Percentiles rank a stretch among this genome's conserved stretches.
Evolutionary conservation across 2,329 filamentous ascomycete genomes (phyloP).

Genomic region (Fusarium sp.): DNA sequence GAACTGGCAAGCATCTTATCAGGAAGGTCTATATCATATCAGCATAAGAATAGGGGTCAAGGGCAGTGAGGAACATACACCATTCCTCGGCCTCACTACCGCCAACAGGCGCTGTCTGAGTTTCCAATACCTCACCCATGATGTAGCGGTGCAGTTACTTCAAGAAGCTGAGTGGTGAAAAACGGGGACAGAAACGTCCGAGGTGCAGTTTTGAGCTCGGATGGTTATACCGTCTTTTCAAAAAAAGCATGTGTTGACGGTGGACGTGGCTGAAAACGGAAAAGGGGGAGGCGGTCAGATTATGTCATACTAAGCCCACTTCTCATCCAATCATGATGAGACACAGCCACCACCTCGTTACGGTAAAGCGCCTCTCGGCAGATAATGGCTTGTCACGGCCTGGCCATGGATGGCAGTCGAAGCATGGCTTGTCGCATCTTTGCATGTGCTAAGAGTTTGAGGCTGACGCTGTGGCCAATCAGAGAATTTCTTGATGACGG

Average conservation of each 20-base stretch:
- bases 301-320: slow-evolving; percentile 26
- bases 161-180: not conserved
- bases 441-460: not conserved
- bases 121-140: slow-evolving; percentile 23
- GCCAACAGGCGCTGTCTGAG: slow-evolving; percentile 2
- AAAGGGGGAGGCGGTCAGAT: slow-evolving; percentile 25
- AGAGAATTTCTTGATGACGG: not conserved
- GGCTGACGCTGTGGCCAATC: slow-evolving; percentile 4
- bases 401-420: not conserved
- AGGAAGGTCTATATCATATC: slow-evolving; percentile 23
- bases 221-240: slow-evolving; percentile 13
- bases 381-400: not conserved
- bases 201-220: slow-evolving; percentile 1
- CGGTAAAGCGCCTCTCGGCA: not conserved
- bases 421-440: not conserved
- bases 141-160: not conserved
- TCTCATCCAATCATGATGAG: not conserved
- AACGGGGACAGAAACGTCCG: not conserved
- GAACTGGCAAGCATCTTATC: slow-evolving; percentile 37
- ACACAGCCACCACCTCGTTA: slow-evolving; percentile 9
- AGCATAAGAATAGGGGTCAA: not conserved
- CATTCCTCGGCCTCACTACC: slow-evolving; percentile 20
- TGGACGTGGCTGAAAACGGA: slow-evolving; percentile 28
- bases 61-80: slow-evolving; percentile 21
- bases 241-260: not conserved